Evolutionary conservation across 1,139 yeast genomes (phyloP).

Genomic region (Diutina sp.): DNA sequence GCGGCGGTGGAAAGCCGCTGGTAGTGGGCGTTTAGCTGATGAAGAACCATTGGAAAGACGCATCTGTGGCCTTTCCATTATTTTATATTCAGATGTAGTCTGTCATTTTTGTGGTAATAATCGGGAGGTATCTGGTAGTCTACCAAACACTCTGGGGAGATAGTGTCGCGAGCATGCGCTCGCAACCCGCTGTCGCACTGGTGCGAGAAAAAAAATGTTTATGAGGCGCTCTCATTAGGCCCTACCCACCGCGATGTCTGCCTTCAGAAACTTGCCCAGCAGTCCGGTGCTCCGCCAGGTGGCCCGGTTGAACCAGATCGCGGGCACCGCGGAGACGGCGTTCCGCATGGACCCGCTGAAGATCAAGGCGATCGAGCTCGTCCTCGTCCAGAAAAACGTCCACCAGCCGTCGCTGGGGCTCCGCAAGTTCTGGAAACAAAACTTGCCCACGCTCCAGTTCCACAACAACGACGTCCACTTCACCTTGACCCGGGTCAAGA

Average conservation of each 20-base stretch:
- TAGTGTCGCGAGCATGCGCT: background rate
- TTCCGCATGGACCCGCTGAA: constrained; percentile 1
- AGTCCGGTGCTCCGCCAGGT: constrained; percentile 1
- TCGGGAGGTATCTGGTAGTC: background rate
- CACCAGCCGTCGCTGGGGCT: constrained; percentile 21
- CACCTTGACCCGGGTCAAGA: constrained; percentile 42
- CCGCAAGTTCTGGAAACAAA: constrained; percentile 53
- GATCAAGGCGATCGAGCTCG: constrained; percentile 5
- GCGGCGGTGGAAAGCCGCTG: constrained; percentile 15
- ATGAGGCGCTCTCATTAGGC: background rate
- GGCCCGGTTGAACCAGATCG: constrained; percentile 1
- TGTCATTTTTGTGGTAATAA: too few species aligned
- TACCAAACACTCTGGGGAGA: background rate
- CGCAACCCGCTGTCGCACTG: background rate
- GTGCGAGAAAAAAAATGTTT: background rate
- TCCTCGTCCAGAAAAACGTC: constrained; percentile 6
- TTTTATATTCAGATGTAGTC: too few species aligned
- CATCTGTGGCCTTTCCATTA: background rate
- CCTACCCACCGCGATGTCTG: background rate
- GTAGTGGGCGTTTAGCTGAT: background rate
- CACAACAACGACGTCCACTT: constrained; percentile 65
- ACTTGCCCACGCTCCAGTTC: constrained; percentile 67
- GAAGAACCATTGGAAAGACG: background rate
- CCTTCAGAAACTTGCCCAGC: background rate
- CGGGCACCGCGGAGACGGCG: background rate